Conservation (phyloP, 345 rosid species). For the Kernera saxatilis region DNA sequence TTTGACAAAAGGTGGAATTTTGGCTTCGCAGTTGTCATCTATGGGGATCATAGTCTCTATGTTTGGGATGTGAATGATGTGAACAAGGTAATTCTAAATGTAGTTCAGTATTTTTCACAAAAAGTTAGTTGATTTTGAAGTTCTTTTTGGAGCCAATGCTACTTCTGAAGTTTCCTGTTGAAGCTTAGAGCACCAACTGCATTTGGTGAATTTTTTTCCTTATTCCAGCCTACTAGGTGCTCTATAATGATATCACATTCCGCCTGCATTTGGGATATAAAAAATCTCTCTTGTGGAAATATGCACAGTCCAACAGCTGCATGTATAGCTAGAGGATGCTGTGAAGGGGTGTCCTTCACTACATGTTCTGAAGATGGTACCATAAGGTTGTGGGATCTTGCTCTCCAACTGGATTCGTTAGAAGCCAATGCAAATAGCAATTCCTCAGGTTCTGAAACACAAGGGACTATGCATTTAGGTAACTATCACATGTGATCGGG, state of each 20-base stretch:
- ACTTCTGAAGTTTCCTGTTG: slow-evolving; percentile 14
- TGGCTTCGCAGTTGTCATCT: slow-evolving; percentile 59
- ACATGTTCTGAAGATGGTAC: slow-evolving; percentile 88
- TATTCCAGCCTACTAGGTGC: slow-evolving; percentile 55
- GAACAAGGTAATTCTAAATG: slow-evolving; percentile 43
- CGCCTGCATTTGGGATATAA: slow-evolving; percentile 75
- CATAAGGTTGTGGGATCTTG: slow-evolving; percentile 81
- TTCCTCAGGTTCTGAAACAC: slow-evolving; percentile 26
- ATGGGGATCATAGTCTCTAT: slow-evolving; percentile 68
- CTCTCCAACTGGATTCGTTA: slow-evolving; percentile 36
- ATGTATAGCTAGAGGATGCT: slow-evolving; percentile 78
- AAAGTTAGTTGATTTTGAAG: not conserved
- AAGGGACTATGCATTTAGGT: slow-evolving; percentile 46
- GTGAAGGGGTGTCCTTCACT: slow-evolving; percentile 76
- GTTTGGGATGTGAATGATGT: slow-evolving; percentile 67
- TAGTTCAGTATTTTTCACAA: not conserved
- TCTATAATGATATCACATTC: slow-evolving; percentile 67
- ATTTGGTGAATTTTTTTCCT: slow-evolving; percentile 20
- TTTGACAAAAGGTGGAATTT: slow-evolving; percentile 2
- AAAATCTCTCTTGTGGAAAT: slow-evolving; percentile 76
- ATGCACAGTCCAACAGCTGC: slow-evolving; percentile 63
- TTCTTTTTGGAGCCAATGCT: not conserved
- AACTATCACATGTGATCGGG: slow-evolving; percentile 9
- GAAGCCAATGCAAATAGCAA: slow-evolving; percentile 29
- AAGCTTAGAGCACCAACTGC: slow-evolving; percentile 21